Conservation (phyloP, 176 grass and related monocot species). For the Aegilops sharonensis region DNA sequence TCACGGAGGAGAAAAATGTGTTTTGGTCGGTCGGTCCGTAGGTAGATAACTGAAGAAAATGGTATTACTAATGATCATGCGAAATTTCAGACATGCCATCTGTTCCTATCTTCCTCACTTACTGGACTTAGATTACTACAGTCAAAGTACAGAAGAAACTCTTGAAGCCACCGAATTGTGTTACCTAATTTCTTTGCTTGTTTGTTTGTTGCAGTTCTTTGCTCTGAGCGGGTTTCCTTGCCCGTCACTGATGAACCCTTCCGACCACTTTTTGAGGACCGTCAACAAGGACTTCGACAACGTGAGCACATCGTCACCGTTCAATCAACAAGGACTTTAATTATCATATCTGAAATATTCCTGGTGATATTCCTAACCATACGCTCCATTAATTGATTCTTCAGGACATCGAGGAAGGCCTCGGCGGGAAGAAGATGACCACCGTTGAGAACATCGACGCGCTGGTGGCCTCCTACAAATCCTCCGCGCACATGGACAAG, state of each 20-base stretch:
- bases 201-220: slow-evolving; percentile 52
- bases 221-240: slow-evolving; percentile 66
- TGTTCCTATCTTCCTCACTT: not conserved
- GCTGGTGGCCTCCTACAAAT: slow-evolving; percentile 60
- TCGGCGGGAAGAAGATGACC: slow-evolving; percentile 19
- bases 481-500: slow-evolving; percentile 45
- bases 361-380: not conserved
- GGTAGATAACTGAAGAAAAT: not conserved
- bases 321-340: not conserved
- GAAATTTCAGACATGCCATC: not conserved
- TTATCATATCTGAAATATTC: not conserved
- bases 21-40: not conserved
- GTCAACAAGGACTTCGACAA: slow-evolving; percentile 95
- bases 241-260: slow-evolving; percentile 84
- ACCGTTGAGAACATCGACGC: slow-evolving; percentile 50
- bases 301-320: slow-evolving; percentile 18
- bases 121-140: not conserved
- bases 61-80: no score
- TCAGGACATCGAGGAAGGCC: slow-evolving; percentile 49
- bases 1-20: not conserved
- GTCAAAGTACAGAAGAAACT: not conserved
- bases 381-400: not conserved
- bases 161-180: not conserved
- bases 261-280: slow-evolving; percentile 82
- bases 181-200: not conserved